phyloP scores from a whole-genome alignment of 495 filamentous ascomycete genomes.

The Trichoderma asperelloides region DNA sequence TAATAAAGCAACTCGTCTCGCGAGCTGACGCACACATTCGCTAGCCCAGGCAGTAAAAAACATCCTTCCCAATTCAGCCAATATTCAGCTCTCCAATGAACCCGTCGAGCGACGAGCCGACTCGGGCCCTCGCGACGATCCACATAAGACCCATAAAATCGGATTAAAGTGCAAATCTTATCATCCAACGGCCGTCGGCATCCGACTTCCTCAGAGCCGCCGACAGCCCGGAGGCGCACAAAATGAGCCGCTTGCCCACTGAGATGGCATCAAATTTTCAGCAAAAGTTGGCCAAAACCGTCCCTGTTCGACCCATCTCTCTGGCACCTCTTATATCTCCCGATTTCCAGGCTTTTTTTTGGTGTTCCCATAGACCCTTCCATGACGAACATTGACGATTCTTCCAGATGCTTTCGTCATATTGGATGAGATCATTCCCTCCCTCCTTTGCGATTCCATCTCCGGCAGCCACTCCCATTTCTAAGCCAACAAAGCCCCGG shows the following conservation, averaged over 20 bases:
- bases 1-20: too few species aligned
- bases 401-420: conserved; percentile 5
- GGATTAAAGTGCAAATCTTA: not conserved
- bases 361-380: not conserved
- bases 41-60: not conserved
- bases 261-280: not conserved
- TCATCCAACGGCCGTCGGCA: not conserved
- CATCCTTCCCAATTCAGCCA: not conserved
- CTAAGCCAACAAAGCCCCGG: conserved; percentile 5
- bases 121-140: not conserved
- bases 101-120: not conserved
- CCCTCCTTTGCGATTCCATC: not conserved
- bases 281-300: not conserved
- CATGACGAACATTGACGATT: not conserved
- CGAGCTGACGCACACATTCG: too few species aligned
- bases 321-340: not conserved
- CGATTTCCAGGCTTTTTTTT: not conserved
- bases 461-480: conserved; percentile 2
- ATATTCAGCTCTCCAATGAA: not conserved
- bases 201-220: not conserved
- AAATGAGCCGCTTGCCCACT: not conserved
- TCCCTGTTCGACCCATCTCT: not conserved
- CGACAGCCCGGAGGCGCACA: conserved; percentile 4
- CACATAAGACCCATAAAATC: not conserved
- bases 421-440: conserved; percentile 1